Evolutionary conservation across 1,139 yeast species (phyloP), one percentile per base, ranked within the genome.

Genomic region (Dujonia santamariae): DNA sequence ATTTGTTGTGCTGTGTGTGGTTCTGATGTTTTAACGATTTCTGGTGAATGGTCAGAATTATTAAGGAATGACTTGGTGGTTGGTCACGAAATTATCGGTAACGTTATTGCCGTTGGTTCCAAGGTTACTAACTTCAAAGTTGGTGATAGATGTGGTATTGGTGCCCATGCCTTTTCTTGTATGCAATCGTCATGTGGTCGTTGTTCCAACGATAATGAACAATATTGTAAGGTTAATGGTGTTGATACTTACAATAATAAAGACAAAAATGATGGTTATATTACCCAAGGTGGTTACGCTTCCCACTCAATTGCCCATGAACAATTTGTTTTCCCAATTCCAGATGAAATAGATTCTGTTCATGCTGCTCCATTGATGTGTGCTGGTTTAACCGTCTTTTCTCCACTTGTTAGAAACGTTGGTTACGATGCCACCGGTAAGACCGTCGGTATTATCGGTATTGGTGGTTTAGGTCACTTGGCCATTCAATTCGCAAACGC

Each of bases 331-430:
- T 71, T 78, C 55, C 67, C 70, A 18, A 71, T 80, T 38, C 86
- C 86, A 16, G 80, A 77, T n/a, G 54, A 39, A 16, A 50, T 78
- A 40, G 56, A 61, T 14, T 54, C 70, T 18, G 64, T 59, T 35
- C 54, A 59, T 34, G 85, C 78, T 25, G 84, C 83, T 13, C 85
- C 85, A 18, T 63, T 80, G 51, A 59, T 80, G 63, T 80, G 86
- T 61, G 85, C 80, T 28, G 86, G 86, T 38, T 61, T 78, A 46
- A 80, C 86, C 15, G 78, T 73, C 2, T 79, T 61, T 56, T 64
- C 78, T 5, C 86, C 86, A 28, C 53, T 80, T 41, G 57, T 54
- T 32, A 54, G 66, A 50, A 53, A 58, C 41, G 45, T 62, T 24
- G 57, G 59, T 45, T 39, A 46, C 29, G 51, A 55, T 22, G 55